These are phyloP conservation scores for Scolecobasidium constrictum DNA, from an alignment of 2,329 filamentous ascomycete species.

Conservation along the genomic window DNA sequence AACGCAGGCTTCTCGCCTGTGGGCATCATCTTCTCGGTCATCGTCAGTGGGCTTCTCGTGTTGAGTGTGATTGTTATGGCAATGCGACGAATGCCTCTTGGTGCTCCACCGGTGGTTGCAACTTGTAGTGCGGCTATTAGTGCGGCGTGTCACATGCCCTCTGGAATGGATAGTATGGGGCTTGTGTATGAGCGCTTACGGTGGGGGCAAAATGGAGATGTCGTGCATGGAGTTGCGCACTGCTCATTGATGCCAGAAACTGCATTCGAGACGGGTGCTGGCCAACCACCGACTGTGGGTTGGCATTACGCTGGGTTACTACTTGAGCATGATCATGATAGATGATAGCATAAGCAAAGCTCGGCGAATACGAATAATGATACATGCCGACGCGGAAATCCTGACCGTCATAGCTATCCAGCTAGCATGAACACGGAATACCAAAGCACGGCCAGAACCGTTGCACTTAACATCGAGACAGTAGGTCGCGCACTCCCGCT, in stretches of 20 bases:
- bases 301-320: not conserved
- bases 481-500: no score
- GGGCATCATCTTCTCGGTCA: not conserved
- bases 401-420: no score
- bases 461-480: no score
- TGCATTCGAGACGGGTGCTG: not conserved
- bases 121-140: slow-evolving; percentile 6
- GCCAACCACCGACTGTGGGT: not conserved
- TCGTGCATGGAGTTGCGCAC: slow-evolving; percentile 2
- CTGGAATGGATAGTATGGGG: not conserved
- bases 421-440: no score
- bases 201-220: not conserved
- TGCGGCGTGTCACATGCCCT: not conserved
- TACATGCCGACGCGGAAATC: no score
- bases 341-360: no score
- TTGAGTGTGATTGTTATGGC: not conserved
- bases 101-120: not conserved
- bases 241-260: not conserved
- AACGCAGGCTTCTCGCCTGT: not conserved
- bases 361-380: no score
- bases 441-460: no score
- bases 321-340: no score
- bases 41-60: not conserved
- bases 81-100: not conserved
- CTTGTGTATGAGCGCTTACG: not conserved